Evolutionary conservation across 257 asterid genomes (phyloP), one percentile per base, ranked within the genome.

Genomic region (Solanum arcanum): DNA sequence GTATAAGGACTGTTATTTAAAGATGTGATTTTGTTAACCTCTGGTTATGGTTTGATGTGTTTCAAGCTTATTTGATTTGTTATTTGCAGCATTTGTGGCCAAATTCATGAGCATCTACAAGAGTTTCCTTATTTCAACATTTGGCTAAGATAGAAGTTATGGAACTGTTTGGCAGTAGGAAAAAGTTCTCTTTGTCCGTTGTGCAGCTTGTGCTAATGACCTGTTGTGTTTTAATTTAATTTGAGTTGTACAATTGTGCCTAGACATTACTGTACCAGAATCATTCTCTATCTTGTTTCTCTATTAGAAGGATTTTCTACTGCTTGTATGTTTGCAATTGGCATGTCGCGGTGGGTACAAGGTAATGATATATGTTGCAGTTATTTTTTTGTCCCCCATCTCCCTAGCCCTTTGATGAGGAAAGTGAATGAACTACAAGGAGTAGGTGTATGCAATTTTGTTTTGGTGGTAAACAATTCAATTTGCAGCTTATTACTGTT

Each of bases 91-190:
- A 56, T 97, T 97, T 86, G 98, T 95, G 83, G 98, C 99, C 88
- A 97, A 97, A 92, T 97, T 97, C 91, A 94, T 97, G 99, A 97
- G 99, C 95, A 89, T 95, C 89, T 97, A 95, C 90, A 97, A 93
- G 90, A 94, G 94, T 64, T 97, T 95, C 94, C 98, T 97, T 89
- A 93, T 97, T 27, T 95, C 96, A 88, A 94, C 98, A 46, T 97
- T 97, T 84, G 99, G 99, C 86, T 95, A 90, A 93, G 88, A 81
- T 33, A 33, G 84, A 78, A 78, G 84, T 25, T 44, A 44, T 44
- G 83, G n/a, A 77, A 25, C 37, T 77, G 37, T 44, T n/a, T 52
- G 60, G 39, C 60, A 25, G 39, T 44, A 77, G 39, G 37, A 77
- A 77, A 46, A 44, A n/a, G 9, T 44, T 13, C 25, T 25, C 49